Evolutionary conservation across 306 rosid genomes (phyloP).

Genomic region (Prunus mume): DNA sequence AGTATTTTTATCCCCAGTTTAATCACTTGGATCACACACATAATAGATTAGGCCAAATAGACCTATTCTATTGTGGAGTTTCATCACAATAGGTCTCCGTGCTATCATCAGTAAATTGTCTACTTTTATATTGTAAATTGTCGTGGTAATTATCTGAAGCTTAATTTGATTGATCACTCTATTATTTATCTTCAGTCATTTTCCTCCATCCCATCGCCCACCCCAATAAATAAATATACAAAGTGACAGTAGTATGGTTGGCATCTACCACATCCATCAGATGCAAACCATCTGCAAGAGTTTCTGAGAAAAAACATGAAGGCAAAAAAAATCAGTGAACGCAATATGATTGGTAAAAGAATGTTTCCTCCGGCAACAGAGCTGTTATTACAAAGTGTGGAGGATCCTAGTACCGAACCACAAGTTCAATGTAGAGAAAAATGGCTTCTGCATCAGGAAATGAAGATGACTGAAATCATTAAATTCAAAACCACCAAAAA

Average conservation of each 20-base stretch:
- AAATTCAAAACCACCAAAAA: conserved; percentile 4
- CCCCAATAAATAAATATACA: no score
- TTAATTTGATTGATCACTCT: no score
- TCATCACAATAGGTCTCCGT: no score
- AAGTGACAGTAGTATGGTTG: not conserved
- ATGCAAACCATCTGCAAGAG: not conserved
- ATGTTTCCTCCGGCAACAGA: conserved; percentile 10
- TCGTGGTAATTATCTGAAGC: no score
- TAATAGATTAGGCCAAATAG: no score
- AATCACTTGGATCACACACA: no score
- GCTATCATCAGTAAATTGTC: no score
- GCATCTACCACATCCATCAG: not conserved
- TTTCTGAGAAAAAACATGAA: not conserved
- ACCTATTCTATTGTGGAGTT: no score
- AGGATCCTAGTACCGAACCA: conserved; percentile 11
- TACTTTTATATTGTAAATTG: no score
- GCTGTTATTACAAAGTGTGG: not conserved
- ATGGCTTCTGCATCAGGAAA: not conserved
- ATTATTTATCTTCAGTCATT: no score
- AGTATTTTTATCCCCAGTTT: no score
- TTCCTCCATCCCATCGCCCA: no score
- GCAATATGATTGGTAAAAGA: conserved; percentile 11
- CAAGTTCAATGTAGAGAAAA: conserved; percentile 5
- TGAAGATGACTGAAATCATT: conserved; percentile 3
- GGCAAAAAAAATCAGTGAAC: not conserved